These are phyloP conservation scores for Aspergillus sp. DNA, from an alignment of 2,329 filamentous ascomycete species.

Conservation along the genomic window DNA sequence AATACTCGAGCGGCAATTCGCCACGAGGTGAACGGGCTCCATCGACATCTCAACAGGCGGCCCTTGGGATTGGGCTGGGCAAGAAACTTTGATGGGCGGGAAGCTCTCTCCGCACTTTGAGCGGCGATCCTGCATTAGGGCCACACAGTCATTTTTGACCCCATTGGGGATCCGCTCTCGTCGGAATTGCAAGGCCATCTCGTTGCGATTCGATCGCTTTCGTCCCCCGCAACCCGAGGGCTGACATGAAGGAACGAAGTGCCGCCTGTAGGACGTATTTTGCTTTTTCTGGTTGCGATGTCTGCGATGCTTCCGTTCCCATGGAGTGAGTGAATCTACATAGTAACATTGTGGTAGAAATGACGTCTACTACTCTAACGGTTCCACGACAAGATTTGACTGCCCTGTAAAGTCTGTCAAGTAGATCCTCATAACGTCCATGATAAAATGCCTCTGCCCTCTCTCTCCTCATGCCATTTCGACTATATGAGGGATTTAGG, in stretches of 20 bases:
- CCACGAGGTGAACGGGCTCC: not conserved
- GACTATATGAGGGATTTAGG: conserved; percentile 7
- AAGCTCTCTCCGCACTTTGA: conserved; percentile 30
- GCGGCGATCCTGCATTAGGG: conserved; percentile 26
- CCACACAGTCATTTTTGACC: conserved; percentile 4
- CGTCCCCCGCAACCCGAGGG: conserved; percentile 13
- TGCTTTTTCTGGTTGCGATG: conserved; percentile 1
- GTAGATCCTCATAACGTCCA: not conserved
- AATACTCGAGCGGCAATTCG: not conserved
- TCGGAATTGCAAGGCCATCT: conserved; percentile 8
- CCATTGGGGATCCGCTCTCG: conserved; percentile 2
- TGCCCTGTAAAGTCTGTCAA: not conserved
- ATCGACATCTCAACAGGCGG: not conserved
- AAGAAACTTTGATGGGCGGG: conserved; percentile 10
- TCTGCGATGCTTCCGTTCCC: not conserved
- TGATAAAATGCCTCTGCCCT: not conserved
- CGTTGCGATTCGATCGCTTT: not conserved
- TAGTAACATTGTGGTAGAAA: conserved; percentile 25
- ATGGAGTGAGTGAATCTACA: not conserved
- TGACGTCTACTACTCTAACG: conserved; percentile 24
- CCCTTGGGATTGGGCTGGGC: conserved; percentile 5
- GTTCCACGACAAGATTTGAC: conserved; percentile 13
- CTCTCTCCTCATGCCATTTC: not conserved
- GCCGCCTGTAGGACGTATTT: not conserved
- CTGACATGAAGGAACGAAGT: not conserved